phyloP scores from a whole-genome alignment of 164 flowering plant species.

The Nelumbo lutea region DNA sequence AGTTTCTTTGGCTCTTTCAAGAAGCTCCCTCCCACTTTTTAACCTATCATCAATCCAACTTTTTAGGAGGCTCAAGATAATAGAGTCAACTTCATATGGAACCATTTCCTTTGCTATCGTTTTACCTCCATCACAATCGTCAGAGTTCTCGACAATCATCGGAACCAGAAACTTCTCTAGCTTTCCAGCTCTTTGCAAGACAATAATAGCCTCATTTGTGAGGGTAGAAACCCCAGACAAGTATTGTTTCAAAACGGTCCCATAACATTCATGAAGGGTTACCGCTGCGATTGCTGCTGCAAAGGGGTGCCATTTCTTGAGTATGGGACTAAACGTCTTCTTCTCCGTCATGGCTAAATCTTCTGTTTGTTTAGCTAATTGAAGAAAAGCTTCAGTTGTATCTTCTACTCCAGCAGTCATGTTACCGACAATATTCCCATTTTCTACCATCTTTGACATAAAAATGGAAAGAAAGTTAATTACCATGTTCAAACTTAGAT shows the following conservation, averaged over 20 bases:
- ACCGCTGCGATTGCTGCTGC: slow-evolving; percentile 79
- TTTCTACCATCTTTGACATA: slow-evolving; percentile 42
- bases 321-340: slow-evolving; percentile 60
- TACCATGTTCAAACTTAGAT: no score
- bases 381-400: slow-evolving; percentile 39
- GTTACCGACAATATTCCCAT: slow-evolving; percentile 17
- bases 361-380: slow-evolving; percentile 60
- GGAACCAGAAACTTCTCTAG: slow-evolving; percentile 78
- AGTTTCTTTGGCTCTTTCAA: slow-evolving; percentile 68
- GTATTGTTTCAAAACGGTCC: slow-evolving; percentile 62
- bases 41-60: slow-evolving; percentile 68
- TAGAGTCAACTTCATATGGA: slow-evolving; percentile 80
- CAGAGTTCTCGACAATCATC: slow-evolving; percentile 83
- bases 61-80: slow-evolving; percentile 42
- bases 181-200: slow-evolving; percentile 76
- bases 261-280: slow-evolving; percentile 82
- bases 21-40: slow-evolving; percentile 35
- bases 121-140: slow-evolving; percentile 77
- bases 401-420: slow-evolving; percentile 29
- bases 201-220: slow-evolving; percentile 43
- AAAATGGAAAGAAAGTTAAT: no score
- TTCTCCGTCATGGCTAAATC: slow-evolving; percentile 69
- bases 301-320: slow-evolving; percentile 76
- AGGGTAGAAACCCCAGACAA: slow-evolving; percentile 34
- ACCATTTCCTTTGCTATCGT: slow-evolving; percentile 71